Evolutionary conservation across 331 rosid species (phyloP).

Genomic region (Pyrus hybrid): DNA sequence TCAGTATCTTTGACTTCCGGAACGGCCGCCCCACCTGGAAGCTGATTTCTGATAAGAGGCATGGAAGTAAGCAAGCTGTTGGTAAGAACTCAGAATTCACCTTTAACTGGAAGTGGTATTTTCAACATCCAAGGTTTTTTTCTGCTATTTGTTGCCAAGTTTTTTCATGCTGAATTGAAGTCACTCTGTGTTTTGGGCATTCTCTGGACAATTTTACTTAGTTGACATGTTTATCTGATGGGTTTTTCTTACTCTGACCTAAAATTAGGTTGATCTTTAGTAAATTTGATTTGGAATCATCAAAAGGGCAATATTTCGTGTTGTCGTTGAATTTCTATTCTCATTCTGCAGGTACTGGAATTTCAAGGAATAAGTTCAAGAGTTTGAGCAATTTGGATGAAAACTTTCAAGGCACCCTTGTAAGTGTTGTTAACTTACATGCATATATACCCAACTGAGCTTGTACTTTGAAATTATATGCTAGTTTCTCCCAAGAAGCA

Average conservation of each 20-base stretch:
- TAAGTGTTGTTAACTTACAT: slow-evolving; percentile 26
- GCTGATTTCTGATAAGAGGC: slow-evolving; percentile 67
- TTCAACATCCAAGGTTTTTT: not conserved
- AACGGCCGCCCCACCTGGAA: slow-evolving; percentile 62
- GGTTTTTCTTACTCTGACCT: not conserved
- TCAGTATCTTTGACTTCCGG: slow-evolving; percentile 89
- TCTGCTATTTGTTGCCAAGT: not conserved
- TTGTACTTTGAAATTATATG: too few species aligned
- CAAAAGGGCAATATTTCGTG: not conserved
- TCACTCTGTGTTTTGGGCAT: not conserved
- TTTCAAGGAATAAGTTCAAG: slow-evolving; percentile 57
- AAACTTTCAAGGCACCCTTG: slow-evolving; percentile 31
- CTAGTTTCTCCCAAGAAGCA: too few species aligned
- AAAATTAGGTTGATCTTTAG: not conserved
- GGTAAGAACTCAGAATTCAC: slow-evolving; percentile 41
- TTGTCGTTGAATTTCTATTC: not conserved
- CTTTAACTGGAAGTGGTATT: not conserved
- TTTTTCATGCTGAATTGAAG: not conserved
- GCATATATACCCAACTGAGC: too few species aligned
- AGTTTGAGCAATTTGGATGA: slow-evolving; percentile 49
- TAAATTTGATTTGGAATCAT: slow-evolving; percentile 8
- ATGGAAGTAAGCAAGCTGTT: slow-evolving; percentile 38
- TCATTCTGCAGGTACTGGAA: slow-evolving; percentile 38
- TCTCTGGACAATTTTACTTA: not conserved
- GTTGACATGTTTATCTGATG: slow-evolving; percentile 5